These are phyloP conservation scores for Dioscorea cayenensis DNA, from an alignment of 116 monocot genomes.

Conservation along the genomic window DNA sequence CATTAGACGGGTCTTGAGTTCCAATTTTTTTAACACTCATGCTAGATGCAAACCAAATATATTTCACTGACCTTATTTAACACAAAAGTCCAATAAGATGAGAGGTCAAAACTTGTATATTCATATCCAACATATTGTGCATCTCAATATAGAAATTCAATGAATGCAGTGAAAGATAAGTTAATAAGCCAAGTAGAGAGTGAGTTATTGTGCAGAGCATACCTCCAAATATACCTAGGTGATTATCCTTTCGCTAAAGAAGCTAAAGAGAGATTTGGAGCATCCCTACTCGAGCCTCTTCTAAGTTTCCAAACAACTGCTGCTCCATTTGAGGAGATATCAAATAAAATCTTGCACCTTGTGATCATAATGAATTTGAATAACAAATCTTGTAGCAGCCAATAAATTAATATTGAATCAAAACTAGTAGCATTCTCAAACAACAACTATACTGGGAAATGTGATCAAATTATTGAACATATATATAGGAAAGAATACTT, in stretches of 20 bases:
- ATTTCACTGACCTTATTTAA: no score
- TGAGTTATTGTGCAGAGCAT: conserved; percentile 58
- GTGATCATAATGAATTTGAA: not conserved
- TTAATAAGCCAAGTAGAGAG: conserved; percentile 45
- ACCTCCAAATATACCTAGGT: conserved; percentile 57
- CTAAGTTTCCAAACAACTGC: not conserved
- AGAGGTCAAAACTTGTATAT: no score
- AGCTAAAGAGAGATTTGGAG: conserved; percentile 49
- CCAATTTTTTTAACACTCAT: no score
- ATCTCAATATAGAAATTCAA: not conserved
- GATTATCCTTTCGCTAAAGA: conserved; percentile 59
- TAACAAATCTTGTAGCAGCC: not conserved
- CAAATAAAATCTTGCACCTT: not conserved
- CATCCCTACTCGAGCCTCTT: conserved; percentile 8
- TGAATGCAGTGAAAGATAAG: conserved; percentile 53
- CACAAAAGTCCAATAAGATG: no score
- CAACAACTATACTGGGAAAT: not conserved
- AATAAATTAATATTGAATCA: not conserved
- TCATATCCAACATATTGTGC: no score
- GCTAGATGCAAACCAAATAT: no score
- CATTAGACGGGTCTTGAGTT: no score
- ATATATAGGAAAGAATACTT: no score
- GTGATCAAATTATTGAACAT: not conserved
- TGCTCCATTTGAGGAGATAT: not conserved
- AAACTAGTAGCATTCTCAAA: not conserved